Conservation (phyloP, 768 basidiomycete genomes). For the Terana coerulea region DNA sequence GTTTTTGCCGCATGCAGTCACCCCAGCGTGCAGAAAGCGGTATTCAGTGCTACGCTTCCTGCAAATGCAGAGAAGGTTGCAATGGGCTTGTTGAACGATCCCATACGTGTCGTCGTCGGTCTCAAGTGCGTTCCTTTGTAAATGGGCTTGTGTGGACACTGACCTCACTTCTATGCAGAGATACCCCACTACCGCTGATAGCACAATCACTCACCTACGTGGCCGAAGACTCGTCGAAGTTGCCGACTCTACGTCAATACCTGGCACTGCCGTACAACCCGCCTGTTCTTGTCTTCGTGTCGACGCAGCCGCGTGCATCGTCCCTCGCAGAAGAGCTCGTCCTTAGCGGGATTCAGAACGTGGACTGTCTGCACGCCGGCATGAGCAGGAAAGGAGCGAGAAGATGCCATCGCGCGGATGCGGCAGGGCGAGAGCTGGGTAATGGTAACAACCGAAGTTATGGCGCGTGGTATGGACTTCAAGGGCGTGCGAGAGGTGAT, state of each 20-base stretch:
- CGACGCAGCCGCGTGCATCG: slow-evolving; percentile 80
- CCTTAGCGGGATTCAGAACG: slow-evolving; percentile 72
- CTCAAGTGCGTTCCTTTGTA: slow-evolving; percentile 74
- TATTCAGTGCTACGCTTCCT: slow-evolving; percentile 95
- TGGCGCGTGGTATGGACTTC: slow-evolving; percentile 99
- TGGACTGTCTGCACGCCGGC: slow-evolving; percentile 90
- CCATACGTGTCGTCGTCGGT: slow-evolving; percentile 93
- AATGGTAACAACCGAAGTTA: slow-evolving; percentile 93
- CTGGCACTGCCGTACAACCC: slow-evolving; percentile 83
- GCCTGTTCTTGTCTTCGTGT: slow-evolving; percentile 88
- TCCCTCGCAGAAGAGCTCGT: slow-evolving; percentile 80
- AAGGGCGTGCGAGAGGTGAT: slow-evolving; percentile 91
- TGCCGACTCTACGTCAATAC: slow-evolving; percentile 81
- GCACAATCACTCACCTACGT: slow-evolving; percentile 87
- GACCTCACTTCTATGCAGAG: slow-evolving; percentile 43
- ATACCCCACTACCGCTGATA: slow-evolving; percentile 91
- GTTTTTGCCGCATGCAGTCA: slow-evolving; percentile 76
- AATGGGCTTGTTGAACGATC: slow-evolving; percentile 78
- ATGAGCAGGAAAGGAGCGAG: slow-evolving; percentile 84
- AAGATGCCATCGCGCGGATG: slow-evolving; percentile 82
- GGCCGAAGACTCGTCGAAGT: slow-evolving; percentile 90
- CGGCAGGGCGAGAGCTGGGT: slow-evolving; percentile 90
- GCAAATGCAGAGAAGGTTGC: slow-evolving; percentile 84
- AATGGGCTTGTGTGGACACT: neutral
- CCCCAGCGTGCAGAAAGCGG: slow-evolving; percentile 71